Percentiles rank a stretch among this genome's conserved stretches.
Evolutionary conservation across 306 rosid species (phyloP).

Genomic region (Inga oerstediana): DNA sequence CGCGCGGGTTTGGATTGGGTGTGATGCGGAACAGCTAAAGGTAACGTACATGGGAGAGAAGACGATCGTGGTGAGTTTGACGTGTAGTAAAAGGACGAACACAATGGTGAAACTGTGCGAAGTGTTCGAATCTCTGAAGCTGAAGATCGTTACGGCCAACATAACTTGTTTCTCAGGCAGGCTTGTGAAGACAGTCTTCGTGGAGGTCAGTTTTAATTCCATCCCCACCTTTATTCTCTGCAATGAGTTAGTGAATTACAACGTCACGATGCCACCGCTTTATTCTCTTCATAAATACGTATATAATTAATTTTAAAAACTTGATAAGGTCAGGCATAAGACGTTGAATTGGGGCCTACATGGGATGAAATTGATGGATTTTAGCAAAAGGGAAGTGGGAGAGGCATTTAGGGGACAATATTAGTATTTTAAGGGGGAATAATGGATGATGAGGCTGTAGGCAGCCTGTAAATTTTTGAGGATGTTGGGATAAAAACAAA

Average conservation of each 20-base stretch:
- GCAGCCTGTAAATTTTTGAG: slow-evolving; percentile 19
- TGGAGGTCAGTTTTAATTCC: slow-evolving; percentile 58
- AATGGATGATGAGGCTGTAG: slow-evolving; percentile 21
- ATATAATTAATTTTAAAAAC: neutral
- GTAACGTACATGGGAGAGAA: slow-evolving; percentile 78
- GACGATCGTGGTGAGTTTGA: slow-evolving; percentile 76
- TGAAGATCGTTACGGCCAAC: slow-evolving; percentile 76
- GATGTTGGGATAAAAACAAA: slow-evolving; percentile 34
- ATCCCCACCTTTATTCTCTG: neutral
- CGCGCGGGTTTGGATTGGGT: neutral
- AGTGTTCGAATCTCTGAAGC: slow-evolving; percentile 89
- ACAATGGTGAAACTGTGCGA: slow-evolving; percentile 92
- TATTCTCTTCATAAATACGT: neutral
- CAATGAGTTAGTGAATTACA: neutral
- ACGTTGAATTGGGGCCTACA: neutral
- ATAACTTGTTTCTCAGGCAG: slow-evolving; percentile 72
- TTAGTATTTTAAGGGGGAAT: neutral
- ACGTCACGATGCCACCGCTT: neutral
- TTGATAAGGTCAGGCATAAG: neutral
- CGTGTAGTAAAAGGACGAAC: slow-evolving; percentile 77
- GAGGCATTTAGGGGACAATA: slow-evolving; percentile 27
- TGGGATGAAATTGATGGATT: neutral
- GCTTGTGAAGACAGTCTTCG: slow-evolving; percentile 82
- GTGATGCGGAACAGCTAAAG: slow-evolving; percentile 53
- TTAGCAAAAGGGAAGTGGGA: slow-evolving; percentile 43